phyloP scores from a whole-genome alignment of 2,329 filamentous ascomycete genomes.

The Niveomyces coronatus region DNA sequence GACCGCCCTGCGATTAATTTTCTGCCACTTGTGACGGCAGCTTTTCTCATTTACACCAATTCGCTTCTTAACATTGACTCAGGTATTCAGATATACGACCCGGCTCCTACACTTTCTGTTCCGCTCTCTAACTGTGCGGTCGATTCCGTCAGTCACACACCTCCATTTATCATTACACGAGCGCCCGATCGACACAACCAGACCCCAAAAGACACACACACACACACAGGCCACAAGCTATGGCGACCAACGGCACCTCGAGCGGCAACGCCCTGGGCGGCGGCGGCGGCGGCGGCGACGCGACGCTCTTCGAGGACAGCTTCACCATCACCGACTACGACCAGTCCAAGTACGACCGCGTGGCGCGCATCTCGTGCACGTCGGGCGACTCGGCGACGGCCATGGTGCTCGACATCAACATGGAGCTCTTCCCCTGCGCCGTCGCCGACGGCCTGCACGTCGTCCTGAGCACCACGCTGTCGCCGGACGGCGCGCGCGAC shows the following conservation, averaged over 20 bases:
- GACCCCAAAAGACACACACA: too few relatives aligned
- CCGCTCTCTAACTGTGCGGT: too few relatives aligned
- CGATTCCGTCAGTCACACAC: too few relatives aligned
- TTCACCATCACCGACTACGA: conserved; percentile 76
- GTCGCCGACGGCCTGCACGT: conserved; percentile 70
- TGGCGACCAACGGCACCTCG: too few relatives aligned
- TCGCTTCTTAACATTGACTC: too few relatives aligned
- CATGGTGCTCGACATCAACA: conserved; percentile 87
- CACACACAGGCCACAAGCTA: conserved; percentile 14
- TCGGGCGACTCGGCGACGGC: conserved; percentile 64
- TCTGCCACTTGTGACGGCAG: conserved; percentile 4
- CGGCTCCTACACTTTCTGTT: too few relatives aligned
- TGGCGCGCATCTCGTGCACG: conserved; percentile 71
- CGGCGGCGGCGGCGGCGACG: conserved; percentile 78
- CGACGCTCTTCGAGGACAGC: conserved; percentile 85
- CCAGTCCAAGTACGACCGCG: conserved; percentile 87
- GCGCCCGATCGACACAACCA: too few relatives aligned
- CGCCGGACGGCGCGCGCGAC: conserved; percentile 75
- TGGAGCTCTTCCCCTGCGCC: conserved; percentile 73
- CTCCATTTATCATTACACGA: too few relatives aligned
- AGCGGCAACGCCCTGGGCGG: too few relatives aligned
- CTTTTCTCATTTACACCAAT: background rate
- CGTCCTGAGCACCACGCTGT: conserved; percentile 74
- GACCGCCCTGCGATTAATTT: conserved; percentile 7
- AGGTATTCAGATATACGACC: too few relatives aligned